Percentiles rank a stretch among this genome's conserved stretches.
Evolutionary conservation across 2,329 filamentous ascomycete genomes (phyloP).

Genomic region (Tothia fuscella): DNA sequence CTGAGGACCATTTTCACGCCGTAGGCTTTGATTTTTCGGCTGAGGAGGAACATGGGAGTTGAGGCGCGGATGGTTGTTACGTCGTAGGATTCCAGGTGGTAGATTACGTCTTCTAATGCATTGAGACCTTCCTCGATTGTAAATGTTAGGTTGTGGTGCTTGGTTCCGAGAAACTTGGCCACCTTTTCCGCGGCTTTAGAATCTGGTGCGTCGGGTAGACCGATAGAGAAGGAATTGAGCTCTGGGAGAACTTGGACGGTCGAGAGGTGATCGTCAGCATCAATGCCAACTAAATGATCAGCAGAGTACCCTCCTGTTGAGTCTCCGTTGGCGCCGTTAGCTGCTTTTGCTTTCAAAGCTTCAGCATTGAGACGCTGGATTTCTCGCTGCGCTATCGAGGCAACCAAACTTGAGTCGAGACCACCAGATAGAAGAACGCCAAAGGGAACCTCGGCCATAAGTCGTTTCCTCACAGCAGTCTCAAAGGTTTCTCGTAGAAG

Average conservation of each 20-base stretch:
- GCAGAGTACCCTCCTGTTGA: constrained; percentile 41
- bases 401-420: constrained; percentile 88
- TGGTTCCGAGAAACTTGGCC: constrained; percentile 91
- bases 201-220: constrained; percentile 83
- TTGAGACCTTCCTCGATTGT: constrained; percentile 96
- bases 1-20: constrained; percentile 99
- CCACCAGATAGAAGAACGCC: constrained; percentile 92
- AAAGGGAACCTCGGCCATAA: constrained; percentile 98
- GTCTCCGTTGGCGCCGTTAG: constrained; percentile 30
- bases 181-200: constrained; percentile 86
- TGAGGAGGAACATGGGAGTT: constrained; percentile 95
- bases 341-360: constrained; percentile 32
- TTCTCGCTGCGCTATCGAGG: constrained; percentile 89
- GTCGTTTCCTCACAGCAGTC: constrained; percentile 82
- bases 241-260: constrained; percentile 87
- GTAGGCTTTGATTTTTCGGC: constrained; percentile 98
- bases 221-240: constrained; percentile 98
- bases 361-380: constrained; percentile 60
- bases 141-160: constrained; percentile 97
- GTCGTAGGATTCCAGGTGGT: constrained; percentile 94
- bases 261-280: constrained; percentile 78
- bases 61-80: constrained; percentile 97
- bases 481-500: constrained; percentile 71
- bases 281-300: constrained; percentile 71
- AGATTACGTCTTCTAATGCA: constrained; percentile 93